Evolutionary conservation across 352 stramenopile genomes (phyloP).

Genomic region (Phytophthora melonis): DNA sequence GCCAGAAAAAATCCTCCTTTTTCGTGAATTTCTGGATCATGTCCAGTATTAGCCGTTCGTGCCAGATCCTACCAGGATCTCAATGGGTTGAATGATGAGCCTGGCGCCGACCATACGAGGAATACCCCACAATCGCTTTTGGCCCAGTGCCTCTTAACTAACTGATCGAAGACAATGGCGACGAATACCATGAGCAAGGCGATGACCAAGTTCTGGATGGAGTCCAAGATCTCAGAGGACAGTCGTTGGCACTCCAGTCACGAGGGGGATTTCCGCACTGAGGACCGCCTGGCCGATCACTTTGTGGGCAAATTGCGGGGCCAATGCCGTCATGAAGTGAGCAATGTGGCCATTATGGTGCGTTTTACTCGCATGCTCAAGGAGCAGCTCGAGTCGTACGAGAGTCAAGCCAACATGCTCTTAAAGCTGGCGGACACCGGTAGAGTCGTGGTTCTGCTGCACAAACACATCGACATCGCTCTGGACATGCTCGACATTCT

Average conservation of each 20-base stretch:
- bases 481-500: background rate
- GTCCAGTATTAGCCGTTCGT: no score
- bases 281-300: background rate
- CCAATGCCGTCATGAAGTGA: background rate
- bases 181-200: background rate
- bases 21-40: no score
- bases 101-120: no score
- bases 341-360: background rate
- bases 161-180: background rate
- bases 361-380: background rate
- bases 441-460: background rate
- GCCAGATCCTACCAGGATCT: no score
- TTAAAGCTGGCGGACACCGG: background rate
- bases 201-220: conserved; percentile 1
- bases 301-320: background rate
- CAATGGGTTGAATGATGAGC: no score
- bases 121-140: background rate
- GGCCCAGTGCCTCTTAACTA: background rate
- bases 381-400: background rate
- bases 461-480: background rate
- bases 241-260: background rate
- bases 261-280: background rate
- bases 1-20: no score
- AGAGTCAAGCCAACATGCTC: background rate
- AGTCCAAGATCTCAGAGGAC: background rate